Percentiles rank a stretch among this genome's conserved stretches.
Conservation (phyloP, 768 basidiomycete genomes). For the Suillus subluteus region DNA sequence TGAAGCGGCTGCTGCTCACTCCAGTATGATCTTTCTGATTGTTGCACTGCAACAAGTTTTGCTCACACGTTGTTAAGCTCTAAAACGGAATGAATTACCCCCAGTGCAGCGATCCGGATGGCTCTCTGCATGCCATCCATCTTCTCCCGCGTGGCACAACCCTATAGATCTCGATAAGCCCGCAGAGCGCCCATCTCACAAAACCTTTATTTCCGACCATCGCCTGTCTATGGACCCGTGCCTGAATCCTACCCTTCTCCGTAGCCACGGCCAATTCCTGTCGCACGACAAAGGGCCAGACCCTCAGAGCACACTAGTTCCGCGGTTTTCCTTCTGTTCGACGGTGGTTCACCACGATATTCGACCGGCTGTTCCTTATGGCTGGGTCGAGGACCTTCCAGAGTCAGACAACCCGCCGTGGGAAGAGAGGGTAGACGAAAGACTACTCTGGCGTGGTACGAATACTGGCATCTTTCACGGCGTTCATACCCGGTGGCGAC, state of each 20-base stretch:
- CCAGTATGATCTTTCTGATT: constrained; percentile 22
- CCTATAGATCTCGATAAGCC: constrained; percentile 32
- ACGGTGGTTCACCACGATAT: constrained; percentile 60
- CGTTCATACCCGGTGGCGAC: constrained; percentile 41
- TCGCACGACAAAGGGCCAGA: constrained; percentile 48
- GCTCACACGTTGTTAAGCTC: constrained; percentile 21
- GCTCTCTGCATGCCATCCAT: constrained; percentile 24
- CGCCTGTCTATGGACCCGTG: constrained; percentile 41
- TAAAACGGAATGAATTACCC: constrained; percentile 38
- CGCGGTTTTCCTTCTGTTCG: constrained; percentile 56
- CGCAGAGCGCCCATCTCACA: constrained; percentile 4
- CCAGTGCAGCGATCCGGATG: constrained; percentile 28
- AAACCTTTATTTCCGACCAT: constrained; percentile 42
- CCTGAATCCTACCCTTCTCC: constrained; percentile 36
- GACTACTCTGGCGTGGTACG: constrained; percentile 73
- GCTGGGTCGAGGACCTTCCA: constrained; percentile 48
- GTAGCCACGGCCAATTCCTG: constrained; percentile 56
- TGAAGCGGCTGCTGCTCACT: constrained; percentile 32
- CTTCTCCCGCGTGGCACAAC: constrained; percentile 30
- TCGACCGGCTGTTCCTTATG: constrained; percentile 49
- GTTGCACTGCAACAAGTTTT: not conserved
- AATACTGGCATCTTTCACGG: constrained; percentile 65
- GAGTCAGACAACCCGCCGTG: constrained; percentile 60
- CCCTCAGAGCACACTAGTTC: constrained; percentile 46
- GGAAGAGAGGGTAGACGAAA: constrained; percentile 63